These are phyloP conservation scores for Pleurotus tuoliensis DNA, from an alignment of 768 basidiomycete species.

Conservation along the genomic window DNA sequence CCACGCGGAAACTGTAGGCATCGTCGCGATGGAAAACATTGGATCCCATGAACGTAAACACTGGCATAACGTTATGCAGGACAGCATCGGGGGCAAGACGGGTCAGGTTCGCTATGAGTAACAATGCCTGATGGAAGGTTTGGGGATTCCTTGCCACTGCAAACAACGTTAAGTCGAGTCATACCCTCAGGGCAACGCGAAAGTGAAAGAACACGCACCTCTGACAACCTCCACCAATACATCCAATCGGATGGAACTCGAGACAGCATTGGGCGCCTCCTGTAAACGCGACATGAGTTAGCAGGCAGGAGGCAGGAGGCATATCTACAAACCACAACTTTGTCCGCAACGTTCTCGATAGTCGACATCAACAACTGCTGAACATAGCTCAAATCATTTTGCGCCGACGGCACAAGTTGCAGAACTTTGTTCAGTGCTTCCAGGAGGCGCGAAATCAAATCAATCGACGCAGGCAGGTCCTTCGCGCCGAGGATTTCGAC, in stretches of 20 bases:
- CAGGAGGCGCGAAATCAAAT: constrained; percentile 68
- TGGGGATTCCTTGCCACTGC: constrained; percentile 88
- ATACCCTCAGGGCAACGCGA: not conserved
- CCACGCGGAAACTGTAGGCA: constrained; percentile 90
- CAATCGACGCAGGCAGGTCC: constrained; percentile 62
- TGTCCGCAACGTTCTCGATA: constrained; percentile 59
- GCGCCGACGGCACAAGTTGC: constrained; percentile 47
- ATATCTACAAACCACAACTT: constrained; percentile 43
- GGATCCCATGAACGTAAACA: constrained; percentile 99
- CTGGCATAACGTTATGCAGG: constrained; percentile 93
- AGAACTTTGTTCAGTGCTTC: constrained; percentile 68
- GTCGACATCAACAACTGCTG: constrained; percentile 85
- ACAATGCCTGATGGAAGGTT: constrained; percentile 88
- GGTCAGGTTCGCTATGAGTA: constrained; percentile 82
- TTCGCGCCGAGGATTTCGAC: constrained; percentile 69
- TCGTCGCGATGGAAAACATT: constrained; percentile 97
- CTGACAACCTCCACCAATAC: constrained; percentile 85
- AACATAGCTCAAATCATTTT: constrained; percentile 70
- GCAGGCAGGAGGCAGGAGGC: too few species aligned
- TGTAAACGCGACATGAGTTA: constrained; percentile 19
- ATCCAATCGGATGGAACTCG: constrained; percentile 70
- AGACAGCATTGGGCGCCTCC: constrained; percentile 49
- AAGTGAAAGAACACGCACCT: constrained; percentile 38
- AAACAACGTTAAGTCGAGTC: constrained; percentile 3
- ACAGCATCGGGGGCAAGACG: constrained; percentile 86